Conservation (phyloP, 495 filamentous ascomycete genomes). For the Sabuloglossum arenarium region DNA sequence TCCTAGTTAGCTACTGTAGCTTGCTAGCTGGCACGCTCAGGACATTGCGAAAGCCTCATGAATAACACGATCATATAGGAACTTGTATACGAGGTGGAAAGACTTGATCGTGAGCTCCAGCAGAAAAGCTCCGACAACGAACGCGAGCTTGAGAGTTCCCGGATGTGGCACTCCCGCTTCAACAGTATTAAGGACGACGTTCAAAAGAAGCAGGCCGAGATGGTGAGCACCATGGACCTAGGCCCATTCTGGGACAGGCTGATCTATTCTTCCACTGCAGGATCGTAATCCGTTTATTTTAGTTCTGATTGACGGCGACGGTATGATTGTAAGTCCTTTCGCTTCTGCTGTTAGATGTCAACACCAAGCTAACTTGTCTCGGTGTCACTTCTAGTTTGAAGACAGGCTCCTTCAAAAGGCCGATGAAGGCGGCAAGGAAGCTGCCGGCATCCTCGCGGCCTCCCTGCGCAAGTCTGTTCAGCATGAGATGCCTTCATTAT, state of each 20-base stretch:
- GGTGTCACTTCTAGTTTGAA: constrained; percentile 29
- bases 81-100: not conserved
- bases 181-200: not conserved
- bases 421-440: constrained; percentile 46
- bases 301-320: constrained; percentile 59
- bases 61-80: not conserved
- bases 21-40: not conserved
- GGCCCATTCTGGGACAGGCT: constrained; percentile 3
- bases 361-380: constrained; percentile 2
- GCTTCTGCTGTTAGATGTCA: not conserved
- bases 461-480: constrained; percentile 20
- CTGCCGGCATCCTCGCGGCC: constrained; percentile 35
- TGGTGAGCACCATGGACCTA: not conserved
- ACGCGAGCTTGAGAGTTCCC: not conserved
- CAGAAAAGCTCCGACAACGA: not conserved
- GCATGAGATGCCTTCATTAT: not conserved
- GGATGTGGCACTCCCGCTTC: not conserved
- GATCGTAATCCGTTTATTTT: constrained; percentile 56
- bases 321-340: constrained; percentile 35
- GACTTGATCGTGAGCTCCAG: not conserved
- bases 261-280: constrained; percentile 20
- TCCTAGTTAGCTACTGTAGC: not conserved
- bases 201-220: constrained; percentile 7
- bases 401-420: constrained; percentile 42
- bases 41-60: not conserved